These are phyloP conservation scores for Westerdykella ornata DNA, from an alignment of 2,329 filamentous ascomycete genomes.

Conservation along the genomic window DNA sequence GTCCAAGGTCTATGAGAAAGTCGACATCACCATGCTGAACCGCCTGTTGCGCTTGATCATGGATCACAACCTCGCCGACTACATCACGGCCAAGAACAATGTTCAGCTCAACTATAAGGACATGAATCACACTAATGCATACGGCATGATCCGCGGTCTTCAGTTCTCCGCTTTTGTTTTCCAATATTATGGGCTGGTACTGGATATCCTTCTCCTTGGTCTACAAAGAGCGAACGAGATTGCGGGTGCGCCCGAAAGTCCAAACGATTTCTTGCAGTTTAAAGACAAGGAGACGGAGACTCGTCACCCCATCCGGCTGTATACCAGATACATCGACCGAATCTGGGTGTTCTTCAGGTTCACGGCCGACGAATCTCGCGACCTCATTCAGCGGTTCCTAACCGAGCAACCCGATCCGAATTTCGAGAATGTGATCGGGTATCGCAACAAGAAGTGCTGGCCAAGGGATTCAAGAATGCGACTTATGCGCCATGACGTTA, in stretches of 20 bases:
- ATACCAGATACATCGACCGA: constrained; percentile 94
- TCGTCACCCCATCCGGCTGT: constrained; percentile 91
- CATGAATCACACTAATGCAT: constrained; percentile 99
- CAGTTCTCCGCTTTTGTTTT: constrained; percentile 99
- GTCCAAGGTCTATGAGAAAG: constrained; percentile 99
- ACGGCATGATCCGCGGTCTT: constrained; percentile 94
- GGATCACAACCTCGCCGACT: constrained; percentile 98
- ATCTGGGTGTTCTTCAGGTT: constrained; percentile 98
- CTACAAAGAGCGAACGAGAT: constrained; percentile 97
- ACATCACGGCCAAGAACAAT: constrained; percentile 99
- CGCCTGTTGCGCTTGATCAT: constrained; percentile 89
- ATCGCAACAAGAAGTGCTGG: constrained; percentile 99
- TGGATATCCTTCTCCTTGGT: constrained; percentile 86
- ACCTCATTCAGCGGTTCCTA: constrained; percentile 93
- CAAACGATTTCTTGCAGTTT: constrained; percentile 98
- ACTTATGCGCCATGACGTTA: constrained; percentile 97
- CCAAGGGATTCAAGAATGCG: constrained; percentile 96
- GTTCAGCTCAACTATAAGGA: constrained; percentile 99
- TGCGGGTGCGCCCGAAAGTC: constrained; percentile 83
- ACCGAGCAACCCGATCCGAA: constrained; percentile 98
- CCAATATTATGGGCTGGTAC: constrained; percentile 94
- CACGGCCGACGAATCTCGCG: constrained; percentile 84
- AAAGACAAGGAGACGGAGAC: constrained; percentile 86
- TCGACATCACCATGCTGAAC: constrained; percentile 92
- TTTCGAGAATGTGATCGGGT: constrained; percentile 98